Evolutionary conservation across 2,329 filamentous ascomycete species (phyloP).

Genomic region (Scytalidium lignicola): DNA sequence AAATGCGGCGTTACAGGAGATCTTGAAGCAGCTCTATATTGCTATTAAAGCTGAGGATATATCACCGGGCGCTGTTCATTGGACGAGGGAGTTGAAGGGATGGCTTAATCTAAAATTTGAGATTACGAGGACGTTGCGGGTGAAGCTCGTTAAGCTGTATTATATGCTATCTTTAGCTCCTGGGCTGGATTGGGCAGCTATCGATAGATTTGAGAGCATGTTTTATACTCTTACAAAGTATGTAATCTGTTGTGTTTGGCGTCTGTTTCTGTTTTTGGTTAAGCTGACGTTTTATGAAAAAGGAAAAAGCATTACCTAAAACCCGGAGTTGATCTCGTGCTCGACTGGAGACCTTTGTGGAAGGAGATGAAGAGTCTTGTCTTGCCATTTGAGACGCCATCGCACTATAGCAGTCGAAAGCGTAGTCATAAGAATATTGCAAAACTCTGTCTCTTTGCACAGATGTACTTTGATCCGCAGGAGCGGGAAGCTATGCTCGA

Average conservation of each 20-base stretch:
- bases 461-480: constrained; percentile 86
- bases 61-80: constrained; percentile 86
- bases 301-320: constrained; percentile 95
- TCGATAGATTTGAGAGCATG: constrained; percentile 94
- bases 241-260: constrained; percentile 29
- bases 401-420: constrained; percentile 51
- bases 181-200: constrained; percentile 73
- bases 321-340: constrained; percentile 78
- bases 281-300: constrained; percentile 11
- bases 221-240: constrained; percentile 93
- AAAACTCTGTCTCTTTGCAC: constrained; percentile 85
- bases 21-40: constrained; percentile 90
- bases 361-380: constrained; percentile 89
- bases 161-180: constrained; percentile 90
- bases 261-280: constrained; percentile 19
- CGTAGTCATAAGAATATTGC: constrained; percentile 62
- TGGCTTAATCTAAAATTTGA: constrained; percentile 98
- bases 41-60: constrained; percentile 91
- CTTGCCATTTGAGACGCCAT: constrained; percentile 74
- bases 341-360: constrained; percentile 93
- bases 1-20: constrained; percentile 75
- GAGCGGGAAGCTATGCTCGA: constrained; percentile 79
- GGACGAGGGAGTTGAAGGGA: constrained; percentile 91
- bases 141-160: constrained; percentile 83
- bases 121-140: constrained; percentile 76